Base-by-base conservation (phyloP, 345 rosid species). In the Passiflora organensis region DNA sequence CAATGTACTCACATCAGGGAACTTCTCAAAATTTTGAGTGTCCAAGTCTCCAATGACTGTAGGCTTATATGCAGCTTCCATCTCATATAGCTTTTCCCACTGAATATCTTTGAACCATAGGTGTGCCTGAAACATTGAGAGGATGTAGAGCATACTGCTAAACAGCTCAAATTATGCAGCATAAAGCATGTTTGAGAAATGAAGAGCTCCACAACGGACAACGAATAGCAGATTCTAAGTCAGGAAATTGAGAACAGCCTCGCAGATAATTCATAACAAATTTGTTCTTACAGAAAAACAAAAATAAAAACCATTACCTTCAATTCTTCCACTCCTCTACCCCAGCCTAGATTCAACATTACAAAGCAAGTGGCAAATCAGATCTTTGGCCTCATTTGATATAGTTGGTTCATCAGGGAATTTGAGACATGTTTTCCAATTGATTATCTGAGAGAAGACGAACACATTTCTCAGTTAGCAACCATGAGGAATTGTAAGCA, bases 11-110 rank as follows among this genome's bases (percentile, higher is more conserved):
- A 91, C 96, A 25, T 91, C 96, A 39, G 96, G 87, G 78, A 93
- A 93, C 73, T 93, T 84, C 73, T 93, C 99, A 70, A 93, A 93
- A 74, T 93, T 91, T 71, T 86, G 98, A 34, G 99, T 93, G 74
- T 93, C 99, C 64, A 77, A 66, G 65, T 93, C 96, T 62, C 99
- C 99, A 47, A 63, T 78, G 58, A 93, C 99, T 42, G 58, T 78
- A 37, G 98, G 98, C 71, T 68, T 84, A 73, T 79, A 78, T 43
- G 83, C 89, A 61, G 96, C 93, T 72, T 88, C 95, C 76, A 74
- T 81, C 64, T 91, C 96, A 74, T 88, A 88, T 32, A 91, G 71
- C 72, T 63, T 73, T 52, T 91, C 98, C 98, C 98, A 91, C 19
- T 80, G 76, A 67, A 84, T 65, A 71, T 80, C 63, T 62, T 55